Evolutionary conservation across 1,284 basidiomycete species (phyloP), one percentile per base, ranked within the genome.

Genomic region (Ceratobasidium sp.): DNA sequence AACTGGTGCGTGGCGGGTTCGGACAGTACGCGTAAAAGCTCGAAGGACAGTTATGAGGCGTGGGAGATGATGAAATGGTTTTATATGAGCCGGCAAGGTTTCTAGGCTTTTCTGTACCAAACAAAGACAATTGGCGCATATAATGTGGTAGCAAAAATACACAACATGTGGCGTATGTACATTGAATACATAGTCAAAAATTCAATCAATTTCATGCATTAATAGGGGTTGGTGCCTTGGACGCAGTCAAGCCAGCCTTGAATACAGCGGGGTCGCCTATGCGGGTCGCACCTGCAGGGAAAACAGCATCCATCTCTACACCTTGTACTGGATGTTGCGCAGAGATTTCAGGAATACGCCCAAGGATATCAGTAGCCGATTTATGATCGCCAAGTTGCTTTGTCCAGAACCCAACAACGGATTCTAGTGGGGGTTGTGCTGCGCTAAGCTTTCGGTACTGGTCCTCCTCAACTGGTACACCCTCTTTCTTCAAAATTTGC

Each of bases 221-320:
- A 28, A 85, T 78, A 0, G 85, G 84, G 14, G 79, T 72, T 0
- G 84, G 80, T 0, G 84, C 83, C 73, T 80, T 81, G 59, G 77
- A 80, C 32, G 82, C 79, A 34, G 76, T 75, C 57, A 97, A 80
- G 6, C 82, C 78, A 36, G 85, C 84, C 82, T 90, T 95, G 85
- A 96, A 96, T 28, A 78, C 80, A 71, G 86, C 82, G n/a, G 89
- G 80, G 78, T 96, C 90, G 72, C 88, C 80, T 72, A 96, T 88
- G 73, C 85, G 85, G 10, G 87, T 86, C 12, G 87, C 89, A 26
- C 84, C 84, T 1, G 83, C 81, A 65, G 83, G 80, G 34, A 87
- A 79, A 76, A 88, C 77, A 55, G 76, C 73, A 12, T 74, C 76
- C 23, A 70, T 76, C 23, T 70, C 70, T 72, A 59, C 87, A 10